These are phyloP conservation scores for Prunus mira DNA, from an alignment of 306 rosid species.

Conservation along the genomic window DNA sequence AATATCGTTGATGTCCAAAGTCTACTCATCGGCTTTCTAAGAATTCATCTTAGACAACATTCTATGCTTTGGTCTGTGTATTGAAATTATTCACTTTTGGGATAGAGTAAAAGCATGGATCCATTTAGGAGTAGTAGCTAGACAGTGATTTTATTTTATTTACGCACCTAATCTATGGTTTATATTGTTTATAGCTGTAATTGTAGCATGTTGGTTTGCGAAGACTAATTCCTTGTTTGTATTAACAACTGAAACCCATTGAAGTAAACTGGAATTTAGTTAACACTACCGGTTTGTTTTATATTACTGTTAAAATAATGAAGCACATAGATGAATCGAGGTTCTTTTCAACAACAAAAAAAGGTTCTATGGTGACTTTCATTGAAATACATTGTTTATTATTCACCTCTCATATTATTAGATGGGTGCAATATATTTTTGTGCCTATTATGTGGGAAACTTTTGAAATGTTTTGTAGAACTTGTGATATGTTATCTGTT, in stretches of 20 bases:
- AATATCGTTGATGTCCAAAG: background rate
- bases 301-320: too few species aligned
- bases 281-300: background rate
- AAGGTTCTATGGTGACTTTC: too few species aligned
- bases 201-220: background rate
- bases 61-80: background rate
- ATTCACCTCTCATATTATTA: background rate
- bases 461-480: background rate
- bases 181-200: background rate
- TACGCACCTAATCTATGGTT: background rate
- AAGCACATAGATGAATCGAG: background rate
- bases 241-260: too few species aligned
- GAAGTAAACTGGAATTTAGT: background rate
- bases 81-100: background rate
- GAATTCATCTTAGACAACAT: background rate
- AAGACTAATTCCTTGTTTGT: too few species aligned
- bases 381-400: background rate
- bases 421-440: background rate
- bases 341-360: background rate
- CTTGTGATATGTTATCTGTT: background rate
- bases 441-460: background rate
- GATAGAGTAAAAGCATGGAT: background rate
- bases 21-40: background rate
- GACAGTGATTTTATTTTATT: background rate
- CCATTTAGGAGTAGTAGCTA: background rate